Evolutionary conservation across 2,329 filamentous ascomycete genomes (phyloP).

Genomic region (Leptoxyphium fumago): DNA sequence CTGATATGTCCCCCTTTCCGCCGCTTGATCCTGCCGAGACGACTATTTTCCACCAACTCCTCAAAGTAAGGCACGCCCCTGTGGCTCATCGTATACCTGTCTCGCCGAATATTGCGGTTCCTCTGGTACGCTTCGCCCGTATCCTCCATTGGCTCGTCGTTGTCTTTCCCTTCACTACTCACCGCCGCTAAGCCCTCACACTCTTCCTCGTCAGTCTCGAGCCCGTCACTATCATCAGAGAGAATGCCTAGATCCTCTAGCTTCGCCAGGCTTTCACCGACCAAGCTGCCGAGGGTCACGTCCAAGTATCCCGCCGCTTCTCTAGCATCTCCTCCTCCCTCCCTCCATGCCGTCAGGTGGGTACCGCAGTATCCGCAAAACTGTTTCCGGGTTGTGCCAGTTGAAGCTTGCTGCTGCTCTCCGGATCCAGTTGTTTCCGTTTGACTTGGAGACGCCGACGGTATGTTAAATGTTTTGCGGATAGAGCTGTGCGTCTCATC

Average conservation of each 20-base stretch:
- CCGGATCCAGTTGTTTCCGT: background rate
- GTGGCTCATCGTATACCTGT: background rate
- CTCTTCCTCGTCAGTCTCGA: slow-evolving; percentile 15
- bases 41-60: slow-evolving; percentile 60
- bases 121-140: background rate
- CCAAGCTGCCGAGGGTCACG: slow-evolving; percentile 64
- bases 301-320: slow-evolving; percentile 56
- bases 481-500: slow-evolving; percentile 47
- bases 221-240: slow-evolving; percentile 25
- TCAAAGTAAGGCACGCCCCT: slow-evolving; percentile 76
- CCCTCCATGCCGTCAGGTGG: slow-evolving; percentile 65
- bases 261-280: slow-evolving; percentile 53
- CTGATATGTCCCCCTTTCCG: slow-evolving; percentile 44
- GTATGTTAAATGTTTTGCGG: slow-evolving; percentile 27
- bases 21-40: slow-evolving; percentile 52
- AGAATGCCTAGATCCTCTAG: slow-evolving; percentile 65
- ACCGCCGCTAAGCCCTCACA: slow-evolving; percentile 11
- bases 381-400: slow-evolving; percentile 42
- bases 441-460: background rate
- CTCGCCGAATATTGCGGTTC: background rate
- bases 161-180: background rate
- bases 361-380: slow-evolving; percentile 93
- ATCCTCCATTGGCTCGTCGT: background rate
- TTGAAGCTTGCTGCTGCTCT: background rate
- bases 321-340: background rate